Evolutionary conservation across 108 stramenopile genomes (phyloP).

Genomic region (Asterionellopsis glacialis): DNA sequence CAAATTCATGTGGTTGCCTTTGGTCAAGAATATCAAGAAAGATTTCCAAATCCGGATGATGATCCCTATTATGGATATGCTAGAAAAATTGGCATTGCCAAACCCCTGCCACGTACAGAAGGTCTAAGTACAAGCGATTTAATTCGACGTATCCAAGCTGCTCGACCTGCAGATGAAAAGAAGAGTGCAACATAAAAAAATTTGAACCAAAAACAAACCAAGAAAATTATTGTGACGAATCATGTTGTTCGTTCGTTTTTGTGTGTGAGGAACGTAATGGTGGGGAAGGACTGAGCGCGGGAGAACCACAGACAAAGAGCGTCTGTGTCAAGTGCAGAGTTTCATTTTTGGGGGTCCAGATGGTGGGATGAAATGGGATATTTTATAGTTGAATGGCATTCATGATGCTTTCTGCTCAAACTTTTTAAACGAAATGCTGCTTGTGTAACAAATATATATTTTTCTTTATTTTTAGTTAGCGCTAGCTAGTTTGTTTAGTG

Average conservation of each 20-base stretch:
- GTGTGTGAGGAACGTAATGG: neutral
- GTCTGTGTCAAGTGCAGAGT: too few species aligned
- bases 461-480: too few species aligned
- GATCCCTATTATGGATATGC: constrained; percentile 81
- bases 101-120: constrained; percentile 68
- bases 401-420: too few species aligned
- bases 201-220: neutral
- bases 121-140: constrained; percentile 81
- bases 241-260: neutral
- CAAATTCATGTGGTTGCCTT: constrained; percentile 89
- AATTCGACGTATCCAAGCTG: constrained; percentile 74
- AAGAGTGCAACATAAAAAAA: constrained; percentile 30
- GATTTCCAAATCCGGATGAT: constrained; percentile 82
- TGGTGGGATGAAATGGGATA: too few species aligned
- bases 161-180: constrained; percentile 62
- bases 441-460: too few species aligned
- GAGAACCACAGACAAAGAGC: too few species aligned
- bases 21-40: constrained; percentile 84
- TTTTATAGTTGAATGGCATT: too few species aligned
- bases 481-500: too few species aligned
- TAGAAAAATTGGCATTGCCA: constrained; percentile 78
- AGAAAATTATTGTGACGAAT: neutral
- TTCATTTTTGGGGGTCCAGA: too few species aligned
- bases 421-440: too few species aligned
- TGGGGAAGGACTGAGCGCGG: too few species aligned